A percentile compares a stretch with the other conserved stretches of the same genome.
These are phyloP conservation scores for Sordariomycetes sp. DNA, from an alignment of 2,329 filamentous ascomycete genomes.

Conservation along the genomic window DNA sequence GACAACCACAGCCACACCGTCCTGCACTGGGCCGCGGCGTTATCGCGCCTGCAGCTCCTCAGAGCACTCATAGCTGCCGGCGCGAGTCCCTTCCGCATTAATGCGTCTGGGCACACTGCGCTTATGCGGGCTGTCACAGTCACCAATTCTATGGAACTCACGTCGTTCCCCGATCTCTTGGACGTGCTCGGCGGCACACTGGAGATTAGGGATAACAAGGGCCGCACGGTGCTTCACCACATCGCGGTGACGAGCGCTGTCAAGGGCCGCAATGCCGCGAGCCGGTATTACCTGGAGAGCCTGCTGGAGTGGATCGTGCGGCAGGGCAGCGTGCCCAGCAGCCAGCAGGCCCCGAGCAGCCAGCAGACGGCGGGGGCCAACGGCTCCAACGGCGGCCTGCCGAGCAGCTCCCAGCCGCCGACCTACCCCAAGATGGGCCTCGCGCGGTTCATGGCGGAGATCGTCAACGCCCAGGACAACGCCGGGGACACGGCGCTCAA, in stretches of 20 bases:
- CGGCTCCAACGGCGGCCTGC: slow-evolving; percentile 13
- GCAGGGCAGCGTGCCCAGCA: slow-evolving; percentile 57
- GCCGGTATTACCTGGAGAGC: slow-evolving; percentile 91
- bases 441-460: slow-evolving; percentile 89
- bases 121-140: slow-evolving; percentile 88
- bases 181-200: slow-evolving; percentile 85
- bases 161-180: slow-evolving; percentile 80
- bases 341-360: slow-evolving; percentile 27
- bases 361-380: slow-evolving; percentile 13
- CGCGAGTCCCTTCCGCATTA: slow-evolving; percentile 79
- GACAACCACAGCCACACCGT: slow-evolving; percentile 84
- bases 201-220: slow-evolving; percentile 79
- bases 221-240: slow-evolving; percentile 87
- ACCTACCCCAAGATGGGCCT: slow-evolving; percentile 64
- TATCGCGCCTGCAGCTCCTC: slow-evolving; percentile 75
- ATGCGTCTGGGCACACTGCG: slow-evolving; percentile 81
- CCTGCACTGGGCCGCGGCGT: slow-evolving; percentile 89
- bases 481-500: slow-evolving; percentile 92
- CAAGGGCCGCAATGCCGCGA: slow-evolving; percentile 82
- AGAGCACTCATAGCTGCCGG: slow-evolving; percentile 73
- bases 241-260: slow-evolving; percentile 94
- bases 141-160: slow-evolving; percentile 87
- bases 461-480: slow-evolving; percentile 91
- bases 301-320: slow-evolving; percentile 90
- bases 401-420: slow-evolving; percentile 26